Base-by-base conservation (phyloP, 148 eudicot genomes). In the Persicaria tinctoria region DNA sequence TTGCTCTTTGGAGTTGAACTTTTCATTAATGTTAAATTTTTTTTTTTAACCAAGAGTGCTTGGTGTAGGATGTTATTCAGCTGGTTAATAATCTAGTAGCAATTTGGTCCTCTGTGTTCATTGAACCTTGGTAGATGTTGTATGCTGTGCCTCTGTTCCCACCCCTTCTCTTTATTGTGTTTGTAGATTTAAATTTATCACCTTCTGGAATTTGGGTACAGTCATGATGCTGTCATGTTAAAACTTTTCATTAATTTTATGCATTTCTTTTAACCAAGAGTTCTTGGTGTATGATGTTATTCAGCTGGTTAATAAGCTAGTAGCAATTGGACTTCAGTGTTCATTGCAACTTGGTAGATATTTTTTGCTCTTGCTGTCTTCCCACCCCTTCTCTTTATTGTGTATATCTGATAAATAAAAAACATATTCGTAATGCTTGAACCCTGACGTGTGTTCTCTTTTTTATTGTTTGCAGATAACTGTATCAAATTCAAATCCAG, bases 401-500 rank as follows among this genome's bases (percentile, higher is more conserved):
- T 38, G 46, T 27, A 32, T 27, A 13, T 64, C 46, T 32, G 69
- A 64, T 38, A 10, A 32, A 32, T 64, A 32, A n/a, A 32, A n/a
- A 64, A 38, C 69, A 32, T 32, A 32, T 64, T 12, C 4, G 68
- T 12, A 64, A 1, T 13, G 3, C 68, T 60, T 27, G 41, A 5
- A 17, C 32, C 45, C 41, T 32, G 70, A 66, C 45, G 0, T 45
- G 54, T 54, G 44, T 77, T 51, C 5, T 32, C 46, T 44, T 51
- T 71, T 18, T 50, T 71, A 49, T 27, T 83, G 75, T 70, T 85
- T 76, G 51, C 91, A 93, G 98, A 73, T 93, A 77, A 89, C 85
- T 32, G 87, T 96, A 59, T 84, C 93, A 59, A 96, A 92, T 80
- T 85, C 97, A 70, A 96, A 96, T 82, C 97, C 97, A 46, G 99